Conservation (phyloP, 805 yeast genomes). For the Barnettozyma botsteinii region DNA sequence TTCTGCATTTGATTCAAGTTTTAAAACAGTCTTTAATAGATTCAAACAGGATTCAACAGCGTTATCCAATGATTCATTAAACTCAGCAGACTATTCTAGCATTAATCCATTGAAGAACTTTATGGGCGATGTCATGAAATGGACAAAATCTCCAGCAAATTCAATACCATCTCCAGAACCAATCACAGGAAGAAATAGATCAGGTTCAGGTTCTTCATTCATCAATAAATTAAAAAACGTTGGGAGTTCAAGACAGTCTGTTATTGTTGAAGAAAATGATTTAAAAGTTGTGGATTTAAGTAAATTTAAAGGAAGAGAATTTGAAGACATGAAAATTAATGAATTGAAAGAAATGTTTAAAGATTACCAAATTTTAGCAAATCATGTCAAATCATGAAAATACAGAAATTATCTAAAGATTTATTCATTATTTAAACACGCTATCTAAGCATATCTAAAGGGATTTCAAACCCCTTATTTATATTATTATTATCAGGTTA, state of each 20-base stretch:
- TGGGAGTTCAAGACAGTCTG: background rate
- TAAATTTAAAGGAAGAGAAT: conserved; percentile 12
- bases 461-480: too few relatives aligned
- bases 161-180: background rate
- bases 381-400: background rate
- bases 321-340: conserved; percentile 14
- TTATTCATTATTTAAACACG: background rate
- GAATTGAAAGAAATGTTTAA: conserved; percentile 17
- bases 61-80: background rate
- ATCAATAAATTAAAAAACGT: conserved; percentile 3
- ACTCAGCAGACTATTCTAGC: background rate
- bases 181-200: conserved; percentile 4
- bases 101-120: conserved; percentile 20
- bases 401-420: background rate
- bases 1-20: conserved; percentile 13
- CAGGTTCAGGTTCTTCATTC: conserved; percentile 6
- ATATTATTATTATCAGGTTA: too few relatives aligned
- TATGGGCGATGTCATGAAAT: conserved; percentile 20
- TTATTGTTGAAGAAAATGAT: background rate
- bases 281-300: conserved; percentile 4
- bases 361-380: conserved; percentile 14
- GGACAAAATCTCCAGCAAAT: conserved; percentile 10
- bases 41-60: conserved; percentile 10
- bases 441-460: background rate
- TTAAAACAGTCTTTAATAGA: conserved; percentile 11